Percentiles rank a stretch among this genome's conserved stretches.
phyloP scores from a whole-genome alignment of 169 alveolate species.

The Miamiensis avidus region DNA sequence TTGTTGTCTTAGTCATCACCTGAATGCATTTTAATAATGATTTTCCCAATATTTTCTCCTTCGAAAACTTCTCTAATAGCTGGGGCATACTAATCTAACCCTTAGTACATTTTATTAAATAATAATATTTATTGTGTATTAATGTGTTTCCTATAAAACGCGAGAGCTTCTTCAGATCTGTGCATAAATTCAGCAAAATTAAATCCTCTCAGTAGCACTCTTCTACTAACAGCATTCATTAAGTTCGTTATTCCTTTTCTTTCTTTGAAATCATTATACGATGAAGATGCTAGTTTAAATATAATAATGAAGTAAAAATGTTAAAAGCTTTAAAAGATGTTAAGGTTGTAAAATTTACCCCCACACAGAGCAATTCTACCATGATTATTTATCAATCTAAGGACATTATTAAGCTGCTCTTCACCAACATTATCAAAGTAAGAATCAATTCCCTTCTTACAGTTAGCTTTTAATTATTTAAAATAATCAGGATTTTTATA shows the following conservation, averaged over 20 bases:
- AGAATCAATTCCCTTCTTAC: conserved; percentile 58
- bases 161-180: conserved; percentile 12
- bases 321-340: too few species aligned
- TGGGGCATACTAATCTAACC: conserved; percentile 21
- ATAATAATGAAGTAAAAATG: background rate
- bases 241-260: conserved; percentile 36
- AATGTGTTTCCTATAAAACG: conserved; percentile 9
- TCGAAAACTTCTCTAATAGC: conserved; percentile 23
- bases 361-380: conserved; percentile 58
- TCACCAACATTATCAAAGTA: conserved; percentile 62
- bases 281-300: conserved; percentile 18
- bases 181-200: conserved; percentile 21
- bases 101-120: conserved; percentile 1
- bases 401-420: conserved; percentile 45
- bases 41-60: conserved; percentile 42
- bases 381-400: conserved; percentile 33
- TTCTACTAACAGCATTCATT: conserved; percentile 12
- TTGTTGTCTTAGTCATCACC: too few species aligned
- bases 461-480: conserved; percentile 14
- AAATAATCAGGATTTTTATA: conserved; percentile 37
- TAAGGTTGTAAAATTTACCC: background rate
- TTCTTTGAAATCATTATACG: conserved; percentile 30
- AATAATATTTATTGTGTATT: conserved; percentile 21
- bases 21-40: conserved; percentile 17
- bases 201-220: conserved; percentile 33